A percentile compares a stretch with the other conserved stretches of the same genome.
Conservation (phyloP, 371 early-diverging fungal species). For the Phascolomyces articulosus region DNA sequence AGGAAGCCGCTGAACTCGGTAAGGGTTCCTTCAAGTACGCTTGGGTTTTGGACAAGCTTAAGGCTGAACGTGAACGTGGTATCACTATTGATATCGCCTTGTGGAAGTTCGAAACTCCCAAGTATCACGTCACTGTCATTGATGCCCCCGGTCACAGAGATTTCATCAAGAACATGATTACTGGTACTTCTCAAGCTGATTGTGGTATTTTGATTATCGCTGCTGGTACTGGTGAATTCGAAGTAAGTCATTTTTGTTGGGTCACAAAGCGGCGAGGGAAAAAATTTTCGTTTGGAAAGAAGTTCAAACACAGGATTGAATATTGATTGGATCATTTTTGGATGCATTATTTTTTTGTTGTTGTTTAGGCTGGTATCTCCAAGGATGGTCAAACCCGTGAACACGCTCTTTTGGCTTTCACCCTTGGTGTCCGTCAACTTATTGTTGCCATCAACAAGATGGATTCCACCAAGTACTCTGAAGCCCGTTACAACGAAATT, state of each 20-base stretch:
- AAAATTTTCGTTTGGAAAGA: neutral
- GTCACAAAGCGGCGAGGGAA: too few relatives aligned
- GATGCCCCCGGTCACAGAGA: slow-evolving; percentile 99
- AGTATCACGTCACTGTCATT: slow-evolving; percentile 95
- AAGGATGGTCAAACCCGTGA: slow-evolving; percentile 99
- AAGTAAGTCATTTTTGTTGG: slow-evolving; percentile 30
- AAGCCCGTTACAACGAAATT: slow-evolving; percentile 94
- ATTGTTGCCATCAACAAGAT: slow-evolving; percentile 99
- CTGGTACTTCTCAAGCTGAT: slow-evolving; percentile 92
- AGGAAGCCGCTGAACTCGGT: slow-evolving; percentile 98
- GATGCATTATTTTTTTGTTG: too few relatives aligned
- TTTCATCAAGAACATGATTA: slow-evolving; percentile 99
- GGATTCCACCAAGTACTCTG: slow-evolving; percentile 96
- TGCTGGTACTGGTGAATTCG: slow-evolving; percentile 96
- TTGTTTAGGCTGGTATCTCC: slow-evolving; percentile 84
- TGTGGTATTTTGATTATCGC: slow-evolving; percentile 97
- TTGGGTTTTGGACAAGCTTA: slow-evolving; percentile 96
- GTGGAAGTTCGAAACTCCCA: slow-evolving; percentile 98
- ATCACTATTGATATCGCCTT: slow-evolving; percentile 97
- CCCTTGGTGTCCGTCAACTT: slow-evolving; percentile 97
- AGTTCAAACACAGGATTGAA: neutral
- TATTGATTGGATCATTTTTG: neutral
- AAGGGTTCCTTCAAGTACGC: slow-evolving; percentile 99
- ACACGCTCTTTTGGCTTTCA: slow-evolving; percentile 98
- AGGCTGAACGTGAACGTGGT: slow-evolving; percentile 99